Conservation (phyloP, 352 stramenopile species). For the Pythium scleroteichum region DNA sequence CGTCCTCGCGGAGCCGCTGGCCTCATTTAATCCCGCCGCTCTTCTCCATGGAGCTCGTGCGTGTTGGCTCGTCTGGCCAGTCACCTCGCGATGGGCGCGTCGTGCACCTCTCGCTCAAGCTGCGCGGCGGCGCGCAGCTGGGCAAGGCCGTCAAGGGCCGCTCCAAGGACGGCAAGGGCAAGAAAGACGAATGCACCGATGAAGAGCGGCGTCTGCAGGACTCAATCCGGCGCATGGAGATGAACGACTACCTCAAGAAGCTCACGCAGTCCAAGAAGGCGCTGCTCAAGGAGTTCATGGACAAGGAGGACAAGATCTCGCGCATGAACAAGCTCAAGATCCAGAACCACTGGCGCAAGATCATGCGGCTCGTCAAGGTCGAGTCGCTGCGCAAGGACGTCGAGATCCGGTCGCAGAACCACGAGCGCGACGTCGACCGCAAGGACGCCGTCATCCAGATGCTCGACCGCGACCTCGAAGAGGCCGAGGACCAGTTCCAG, state of each 20-base stretch:
- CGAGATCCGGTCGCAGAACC: constrained; percentile 91
- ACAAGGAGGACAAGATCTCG: constrained; percentile 69
- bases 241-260: constrained; percentile 86
- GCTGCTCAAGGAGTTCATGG: constrained; percentile 74
- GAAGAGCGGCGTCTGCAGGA: constrained; percentile 74
- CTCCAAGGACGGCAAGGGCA: constrained; percentile 72
- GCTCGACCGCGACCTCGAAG: constrained; percentile 92
- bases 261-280: constrained; percentile 79
- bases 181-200: constrained; percentile 66
- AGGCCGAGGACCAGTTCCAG: constrained; percentile 94
- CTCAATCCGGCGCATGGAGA: constrained; percentile 80
- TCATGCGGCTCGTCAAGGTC: constrained; percentile 94
- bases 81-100: constrained; percentile 4
- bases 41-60: no score
- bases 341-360: constrained; percentile 95
- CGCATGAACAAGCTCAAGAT: constrained; percentile 92
- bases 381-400: constrained; percentile 91
- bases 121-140: constrained; percentile 68
- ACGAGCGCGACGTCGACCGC: constrained; percentile 94
- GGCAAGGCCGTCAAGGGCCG: constrained; percentile 79
- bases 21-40: no score
- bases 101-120: constrained; percentile 36
- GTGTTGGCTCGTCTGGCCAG: neutral
- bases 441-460: constrained; percentile 96
- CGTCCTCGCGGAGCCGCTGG: no score